Conservation (phyloP, 2,329 filamentous ascomycete genomes). For the Venturia carpophila region DNA sequence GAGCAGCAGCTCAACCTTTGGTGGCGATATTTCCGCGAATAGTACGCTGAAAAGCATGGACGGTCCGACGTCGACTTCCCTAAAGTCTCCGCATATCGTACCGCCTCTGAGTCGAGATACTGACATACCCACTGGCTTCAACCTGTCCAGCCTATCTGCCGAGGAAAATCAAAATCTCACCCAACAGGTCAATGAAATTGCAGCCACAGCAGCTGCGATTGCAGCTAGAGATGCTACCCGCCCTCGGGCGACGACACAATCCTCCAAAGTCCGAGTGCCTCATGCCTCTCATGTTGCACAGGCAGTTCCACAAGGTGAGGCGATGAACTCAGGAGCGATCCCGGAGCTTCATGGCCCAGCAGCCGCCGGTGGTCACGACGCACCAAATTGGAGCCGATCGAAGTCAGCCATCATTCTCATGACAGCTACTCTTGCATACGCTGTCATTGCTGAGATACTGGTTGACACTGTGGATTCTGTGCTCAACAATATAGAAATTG, state of each 20-base stretch:
- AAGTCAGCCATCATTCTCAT: slow-evolving; percentile 89
- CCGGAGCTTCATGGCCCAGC: slow-evolving; percentile 31
- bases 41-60: slow-evolving; percentile 19
- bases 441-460: slow-evolving; percentile 93
- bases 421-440: slow-evolving; percentile 82
- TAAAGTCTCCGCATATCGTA: slow-evolving; percentile 53
- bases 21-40: slow-evolving; percentile 32
- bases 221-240: slow-evolving; percentile 67
- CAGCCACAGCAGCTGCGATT: slow-evolving; percentile 80
- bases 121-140: slow-evolving; percentile 40
- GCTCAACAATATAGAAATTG: slow-evolving; percentile 77
- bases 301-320: background rate
- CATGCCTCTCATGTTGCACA: background rate
- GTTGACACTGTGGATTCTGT: slow-evolving; percentile 98
- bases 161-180: slow-evolving; percentile 75
- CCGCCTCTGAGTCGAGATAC: slow-evolving; percentile 57
- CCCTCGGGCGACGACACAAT: background rate
- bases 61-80: slow-evolving; percentile 27
- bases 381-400: slow-evolving; percentile 91
- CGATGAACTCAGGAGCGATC: background rate
- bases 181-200: slow-evolving; percentile 86
- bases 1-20: slow-evolving; percentile 57
- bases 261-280: background rate
- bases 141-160: slow-evolving; percentile 62
- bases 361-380: slow-evolving; percentile 72